Base-by-base conservation (phyloP, 306 rosid genomes). In the Quercus glauca region DNA sequence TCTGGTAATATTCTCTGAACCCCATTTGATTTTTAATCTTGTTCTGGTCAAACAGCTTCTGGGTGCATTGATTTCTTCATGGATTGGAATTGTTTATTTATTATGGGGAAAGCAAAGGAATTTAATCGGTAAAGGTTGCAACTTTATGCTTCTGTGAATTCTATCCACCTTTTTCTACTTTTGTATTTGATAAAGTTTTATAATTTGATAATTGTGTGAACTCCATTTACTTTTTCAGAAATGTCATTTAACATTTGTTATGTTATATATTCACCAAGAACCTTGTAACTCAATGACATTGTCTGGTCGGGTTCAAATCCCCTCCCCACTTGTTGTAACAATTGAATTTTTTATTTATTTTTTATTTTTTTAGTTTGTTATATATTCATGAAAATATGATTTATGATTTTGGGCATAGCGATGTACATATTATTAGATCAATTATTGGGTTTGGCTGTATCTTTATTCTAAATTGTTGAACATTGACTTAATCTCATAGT, bases 1-100 rank as follows among this genome's bases (percentile, higher is more conserved):
- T 85, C 79, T 86, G 96, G 98, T 91, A 76, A 74, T 21, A 41
- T 71, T 73, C 9, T 29, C 37, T 58, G 20, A 31, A 72, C 6
- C 73, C 73, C 78, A 8, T 77, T 17, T 51, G 67, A 41, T 21
- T 80, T 89, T n/a, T 13, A 33, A 21, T 67, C 55, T 13, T 20
- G 17, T 55, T 23, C n/a, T 61, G 69, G 35, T 23, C 6, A 25
- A 25, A 25, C 69, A 80, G 28, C 35, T 53, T 68, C 73, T 71
- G 72, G 74, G 57, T 71, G 5, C 12, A 59, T 64, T 64, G 45
- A 69, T 72, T 76, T n/a, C 43, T 26, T 70, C 18, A 61, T 82
- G 12, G 63, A 82, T 78, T 43, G 21, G 73, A 29, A 15, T 64
- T 6, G 1, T 18, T 67, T 65, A 49, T 7, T 65, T 17, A 5